Conservation (phyloP, 768 basidiomycete species). For the Termitomyces sp. region DNA sequence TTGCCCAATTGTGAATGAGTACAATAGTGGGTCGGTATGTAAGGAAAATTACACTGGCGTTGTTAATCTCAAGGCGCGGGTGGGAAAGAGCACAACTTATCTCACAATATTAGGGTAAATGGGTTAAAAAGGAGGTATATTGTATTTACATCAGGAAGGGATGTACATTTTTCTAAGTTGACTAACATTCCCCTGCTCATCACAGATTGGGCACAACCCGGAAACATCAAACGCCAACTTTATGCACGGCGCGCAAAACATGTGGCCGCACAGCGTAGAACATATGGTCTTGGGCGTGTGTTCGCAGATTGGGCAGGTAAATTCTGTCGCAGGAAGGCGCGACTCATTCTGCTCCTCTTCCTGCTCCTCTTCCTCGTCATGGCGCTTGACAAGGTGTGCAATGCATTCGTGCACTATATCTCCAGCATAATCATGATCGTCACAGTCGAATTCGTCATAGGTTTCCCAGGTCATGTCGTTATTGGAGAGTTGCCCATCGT, state of each 20-base stretch:
- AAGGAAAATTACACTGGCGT: too few relatives aligned
- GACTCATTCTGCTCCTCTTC: conserved; percentile 7
- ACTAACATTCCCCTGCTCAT: conserved; percentile 2
- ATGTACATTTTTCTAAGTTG: conserved; percentile 11
- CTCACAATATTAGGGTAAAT: too few relatives aligned
- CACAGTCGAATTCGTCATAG: neutral
- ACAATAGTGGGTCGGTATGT: too few relatives aligned
- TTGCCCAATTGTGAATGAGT: too few relatives aligned
- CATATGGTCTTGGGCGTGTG: neutral
- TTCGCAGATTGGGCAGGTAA: conserved; percentile 7
- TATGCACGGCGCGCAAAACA: conserved; percentile 10
- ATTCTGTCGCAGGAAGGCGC: neutral
- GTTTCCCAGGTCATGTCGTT: conserved; percentile 3
- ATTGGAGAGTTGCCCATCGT: neutral
- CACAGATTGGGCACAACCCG: conserved; percentile 9
- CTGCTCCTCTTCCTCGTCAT: neutral
- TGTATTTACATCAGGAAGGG: conserved; percentile 3
- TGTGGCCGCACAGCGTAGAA: conserved; percentile 8
- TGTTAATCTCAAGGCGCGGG: too few relatives aligned
- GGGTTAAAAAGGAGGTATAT: neutral
- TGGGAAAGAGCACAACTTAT: too few relatives aligned
- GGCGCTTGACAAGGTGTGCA: neutral
- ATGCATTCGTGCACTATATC: neutral
- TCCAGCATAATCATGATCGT: neutral
- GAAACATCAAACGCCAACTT: conserved; percentile 4